phyloP scores from a whole-genome alignment of 2,329 filamentous ascomycete genomes.

The Hypoxylon sp. region DNA sequence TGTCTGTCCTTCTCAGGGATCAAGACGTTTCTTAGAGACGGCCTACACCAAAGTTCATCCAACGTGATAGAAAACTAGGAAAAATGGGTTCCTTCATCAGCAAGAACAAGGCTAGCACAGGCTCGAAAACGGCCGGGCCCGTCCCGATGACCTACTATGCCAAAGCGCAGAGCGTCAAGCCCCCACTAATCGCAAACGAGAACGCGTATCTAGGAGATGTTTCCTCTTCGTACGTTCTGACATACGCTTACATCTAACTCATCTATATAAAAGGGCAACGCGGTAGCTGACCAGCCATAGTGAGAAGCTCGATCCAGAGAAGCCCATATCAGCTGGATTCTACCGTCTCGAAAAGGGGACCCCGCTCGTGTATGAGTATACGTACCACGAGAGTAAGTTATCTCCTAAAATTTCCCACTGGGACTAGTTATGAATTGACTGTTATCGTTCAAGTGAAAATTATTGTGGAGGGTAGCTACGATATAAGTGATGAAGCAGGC shows the following conservation, averaged over 20 bases:
- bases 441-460: slow-evolving; percentile 69
- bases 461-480: slow-evolving; percentile 76
- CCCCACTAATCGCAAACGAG: slow-evolving; percentile 75
- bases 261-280: slow-evolving; percentile 1
- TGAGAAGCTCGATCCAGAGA: slow-evolving; percentile 63
- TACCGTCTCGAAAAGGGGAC: slow-evolving; percentile 78
- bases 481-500: slow-evolving; percentile 74
- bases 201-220: slow-evolving; percentile 78
- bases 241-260: background rate
- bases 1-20: background rate
- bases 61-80: background rate
- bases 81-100: slow-evolving; percentile 43
- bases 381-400: slow-evolving; percentile 72
- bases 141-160: slow-evolving; percentile 61
- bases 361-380: slow-evolving; percentile 77
- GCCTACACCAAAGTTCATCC: background rate
- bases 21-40: background rate
- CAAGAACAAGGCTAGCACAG: slow-evolving; percentile 39
- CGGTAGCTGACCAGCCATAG: slow-evolving; percentile 49
- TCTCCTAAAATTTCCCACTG: background rate
- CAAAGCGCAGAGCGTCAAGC: slow-evolving; percentile 73
- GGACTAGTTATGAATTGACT: background rate
- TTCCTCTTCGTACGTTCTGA: slow-evolving; percentile 62
- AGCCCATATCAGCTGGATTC: slow-evolving; percentile 74
- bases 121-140: slow-evolving; percentile 16